A percentile compares a stretch with the other conserved stretches of the same genome.
Conservation (phyloP, 2,329 filamentous ascomycete genomes). For the Phaeosphaeria sp. region DNA sequence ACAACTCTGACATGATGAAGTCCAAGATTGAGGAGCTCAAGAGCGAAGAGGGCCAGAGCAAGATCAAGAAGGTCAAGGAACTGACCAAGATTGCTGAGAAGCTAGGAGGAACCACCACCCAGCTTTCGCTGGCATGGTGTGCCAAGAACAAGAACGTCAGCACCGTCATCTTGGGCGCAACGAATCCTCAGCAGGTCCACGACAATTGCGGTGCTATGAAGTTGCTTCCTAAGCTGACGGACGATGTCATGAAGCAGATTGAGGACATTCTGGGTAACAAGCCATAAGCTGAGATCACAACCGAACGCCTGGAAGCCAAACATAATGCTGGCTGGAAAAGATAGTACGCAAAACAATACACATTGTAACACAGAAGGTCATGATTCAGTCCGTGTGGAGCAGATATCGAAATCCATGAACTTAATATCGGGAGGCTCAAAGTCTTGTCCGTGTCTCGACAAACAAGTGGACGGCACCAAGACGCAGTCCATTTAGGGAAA, state of each 20-base stretch:
- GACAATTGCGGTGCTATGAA: conserved; percentile 58
- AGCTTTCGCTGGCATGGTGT: conserved; percentile 66
- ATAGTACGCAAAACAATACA: background rate
- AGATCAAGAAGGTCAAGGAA: conserved; percentile 66
- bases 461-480: background rate
- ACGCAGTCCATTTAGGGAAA: background rate
- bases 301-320: background rate
- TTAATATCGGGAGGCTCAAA: background rate
- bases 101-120: conserved; percentile 56
- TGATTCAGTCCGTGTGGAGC: background rate
- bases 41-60: conserved; percentile 57
- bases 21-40: conserved; percentile 61
- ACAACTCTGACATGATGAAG: conserved; percentile 65
- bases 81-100: conserved; percentile 59
- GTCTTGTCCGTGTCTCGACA: background rate
- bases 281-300: conserved; percentile 30
- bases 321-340: background rate
- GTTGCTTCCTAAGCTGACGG: conserved; percentile 49
- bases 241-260: conserved; percentile 50
- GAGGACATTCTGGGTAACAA: conserved; percentile 50
- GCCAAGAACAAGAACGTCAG: conserved; percentile 66
- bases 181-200: conserved; percentile 57
- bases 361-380: no score
- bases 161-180: conserved; percentile 63
- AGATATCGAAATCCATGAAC: background rate